Percentiles rank a stretch among this genome's conserved stretches.
Conservation (phyloP, 2,329 filamentous ascomycete species). For the Plectosphaerella plurivora region DNA sequence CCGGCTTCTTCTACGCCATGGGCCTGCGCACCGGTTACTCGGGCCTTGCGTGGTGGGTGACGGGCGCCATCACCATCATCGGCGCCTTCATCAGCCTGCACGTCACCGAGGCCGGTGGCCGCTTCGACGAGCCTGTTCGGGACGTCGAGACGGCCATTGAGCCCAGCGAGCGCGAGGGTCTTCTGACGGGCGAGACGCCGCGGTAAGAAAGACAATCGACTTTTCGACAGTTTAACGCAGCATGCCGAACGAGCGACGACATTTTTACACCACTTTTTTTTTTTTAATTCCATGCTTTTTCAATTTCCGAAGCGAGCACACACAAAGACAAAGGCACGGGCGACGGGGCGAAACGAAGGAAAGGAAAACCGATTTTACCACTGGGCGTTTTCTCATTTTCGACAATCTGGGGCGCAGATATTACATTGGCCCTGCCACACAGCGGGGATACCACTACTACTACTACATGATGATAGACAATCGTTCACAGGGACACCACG, state of each 20-base stretch:
- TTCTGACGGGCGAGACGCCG: slow-evolving; percentile 4
- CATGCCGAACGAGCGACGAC: background rate
- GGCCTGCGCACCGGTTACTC: slow-evolving; percentile 79
- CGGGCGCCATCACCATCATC: slow-evolving; percentile 67
- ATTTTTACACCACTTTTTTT: background rate
- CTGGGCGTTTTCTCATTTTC: no score
- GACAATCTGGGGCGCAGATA: no score
- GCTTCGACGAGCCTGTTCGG: slow-evolving; percentile 32
- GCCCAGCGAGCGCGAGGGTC: slow-evolving; percentile 8
- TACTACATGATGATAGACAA: no score
- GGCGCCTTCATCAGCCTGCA: slow-evolving; percentile 73
- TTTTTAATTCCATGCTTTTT: no score
- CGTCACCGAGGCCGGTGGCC: slow-evolving; percentile 61
- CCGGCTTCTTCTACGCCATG: slow-evolving; percentile 76
- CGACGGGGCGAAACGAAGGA: background rate
- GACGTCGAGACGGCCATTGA: slow-evolving; percentile 33
- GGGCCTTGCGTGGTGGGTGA: slow-evolving; percentile 91
- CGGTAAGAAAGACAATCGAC: background rate
- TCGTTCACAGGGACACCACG: background rate
- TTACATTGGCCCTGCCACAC: no score
- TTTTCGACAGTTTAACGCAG: background rate
- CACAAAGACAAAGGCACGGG: background rate
- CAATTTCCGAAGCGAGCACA: no score
- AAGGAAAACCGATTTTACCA: no score
- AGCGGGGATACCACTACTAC: no score